Conservation (phyloP, 768 basidiomycete species). For the Hygrocybe punicea region DNA sequence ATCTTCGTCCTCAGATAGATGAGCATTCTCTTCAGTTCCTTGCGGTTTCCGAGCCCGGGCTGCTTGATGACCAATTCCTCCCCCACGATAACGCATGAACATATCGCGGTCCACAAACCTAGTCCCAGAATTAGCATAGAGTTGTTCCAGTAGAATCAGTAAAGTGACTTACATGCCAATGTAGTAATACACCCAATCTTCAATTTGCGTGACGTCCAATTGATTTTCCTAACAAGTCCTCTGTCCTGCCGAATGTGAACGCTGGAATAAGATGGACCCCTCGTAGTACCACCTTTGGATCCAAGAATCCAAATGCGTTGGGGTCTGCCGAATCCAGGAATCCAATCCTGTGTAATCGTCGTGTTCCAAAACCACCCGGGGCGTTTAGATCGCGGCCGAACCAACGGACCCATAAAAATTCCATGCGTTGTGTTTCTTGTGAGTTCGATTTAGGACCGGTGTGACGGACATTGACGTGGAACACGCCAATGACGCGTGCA, state of each 20-base stretch:
- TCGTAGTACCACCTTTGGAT: slow-evolving; percentile 17
- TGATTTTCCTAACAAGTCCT: background rate
- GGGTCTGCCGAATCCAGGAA: slow-evolving; percentile 8
- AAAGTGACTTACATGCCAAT: slow-evolving; percentile 36
- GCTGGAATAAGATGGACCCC: slow-evolving; percentile 18
- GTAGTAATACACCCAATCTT: slow-evolving; percentile 35
- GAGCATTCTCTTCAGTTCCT: too few relatives aligned
- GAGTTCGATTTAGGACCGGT: background rate
- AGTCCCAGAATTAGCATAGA: background rate
- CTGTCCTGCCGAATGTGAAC: slow-evolving; percentile 3
- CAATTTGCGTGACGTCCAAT: background rate
- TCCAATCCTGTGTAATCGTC: slow-evolving; percentile 4
- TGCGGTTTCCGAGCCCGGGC: too few relatives aligned
- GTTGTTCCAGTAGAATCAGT: background rate
- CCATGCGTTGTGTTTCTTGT: slow-evolving; percentile 1
- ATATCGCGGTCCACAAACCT: too few relatives aligned
- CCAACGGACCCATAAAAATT: slow-evolving; percentile 18
- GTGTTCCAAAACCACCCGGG: background rate
- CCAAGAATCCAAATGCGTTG: slow-evolving; percentile 20
- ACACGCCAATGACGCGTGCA: slow-evolving; percentile 18
- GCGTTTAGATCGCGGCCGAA: slow-evolving; percentile 3
- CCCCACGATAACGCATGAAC: too few relatives aligned
- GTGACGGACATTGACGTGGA: slow-evolving; percentile 14
- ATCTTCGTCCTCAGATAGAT: background rate
- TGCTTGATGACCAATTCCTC: too few relatives aligned